These are phyloP conservation scores for Rhodosporidiobolus odoratus DNA, from an alignment of 768 basidiomycete species.

Conservation along the genomic window DNA sequence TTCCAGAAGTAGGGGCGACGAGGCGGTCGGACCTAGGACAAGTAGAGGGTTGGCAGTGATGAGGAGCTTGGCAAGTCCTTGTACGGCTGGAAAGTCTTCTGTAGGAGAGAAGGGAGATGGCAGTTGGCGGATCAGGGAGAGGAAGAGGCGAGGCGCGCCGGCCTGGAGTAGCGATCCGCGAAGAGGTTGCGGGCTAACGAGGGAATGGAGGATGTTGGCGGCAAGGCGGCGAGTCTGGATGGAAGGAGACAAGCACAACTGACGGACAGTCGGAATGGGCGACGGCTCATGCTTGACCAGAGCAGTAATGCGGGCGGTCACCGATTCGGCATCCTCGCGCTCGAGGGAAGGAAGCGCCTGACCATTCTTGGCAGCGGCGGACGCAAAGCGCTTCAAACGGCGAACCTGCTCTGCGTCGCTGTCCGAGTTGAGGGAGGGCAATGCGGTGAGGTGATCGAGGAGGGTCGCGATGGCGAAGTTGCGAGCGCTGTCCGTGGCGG, in stretches of 20 bases:
- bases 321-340: neutral
- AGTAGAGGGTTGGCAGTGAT: constrained; percentile 87
- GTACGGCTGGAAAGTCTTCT: constrained; percentile 53
- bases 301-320: constrained; percentile 4
- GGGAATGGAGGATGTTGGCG: constrained; percentile 38
- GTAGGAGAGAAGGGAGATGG: constrained; percentile 15
- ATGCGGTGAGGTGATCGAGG: constrained; percentile 66
- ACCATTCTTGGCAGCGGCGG: constrained; percentile 56
- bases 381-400: constrained; percentile 46
- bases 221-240: constrained; percentile 14
- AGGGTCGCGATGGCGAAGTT: constrained; percentile 70
- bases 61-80: constrained; percentile 84
- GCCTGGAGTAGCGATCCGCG: constrained; percentile 41
- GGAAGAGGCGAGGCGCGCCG: constrained; percentile 53
- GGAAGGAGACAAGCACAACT: constrained; percentile 25
- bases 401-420: constrained; percentile 54
- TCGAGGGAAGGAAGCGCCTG: neutral
- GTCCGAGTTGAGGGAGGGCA: constrained; percentile 71
- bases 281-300: constrained; percentile 12
- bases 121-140: constrained; percentile 19
- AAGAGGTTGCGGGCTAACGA: constrained; percentile 38
- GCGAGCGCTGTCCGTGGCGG: constrained; percentile 19
- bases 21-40: constrained; percentile 79
- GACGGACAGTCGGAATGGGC: constrained; percentile 44
- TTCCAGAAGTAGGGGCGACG: constrained; percentile 62